Base-by-base conservation (phyloP, 345 rosid genomes). In the Murraya koenigii region DNA sequence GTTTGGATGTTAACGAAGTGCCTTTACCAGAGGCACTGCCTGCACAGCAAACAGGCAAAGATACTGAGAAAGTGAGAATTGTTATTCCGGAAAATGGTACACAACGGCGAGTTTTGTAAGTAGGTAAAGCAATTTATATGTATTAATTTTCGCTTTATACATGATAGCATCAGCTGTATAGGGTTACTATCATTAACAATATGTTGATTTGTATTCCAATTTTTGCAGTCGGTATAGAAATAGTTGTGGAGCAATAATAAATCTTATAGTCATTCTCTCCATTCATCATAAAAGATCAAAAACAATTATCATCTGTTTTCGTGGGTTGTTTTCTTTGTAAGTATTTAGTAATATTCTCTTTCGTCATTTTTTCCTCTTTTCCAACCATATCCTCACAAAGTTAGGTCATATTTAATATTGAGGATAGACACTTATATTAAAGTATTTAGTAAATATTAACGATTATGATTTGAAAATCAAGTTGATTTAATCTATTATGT, bases 341-440 rank as follows among this genome's bases (percentile, higher is more conserved):
- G 49, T 44, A 44, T 44, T 44, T 44, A 4, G 49, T 11, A 44
- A 44, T 44, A 11, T 44, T 41, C 4, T 41, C 49, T 41, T 0
- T 11, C 15, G 15, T 11, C 49, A 44, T 44, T 44, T 44, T 44
- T 13, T 13, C 3, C 11, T 44, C 49, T 44, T 44, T 11, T 13
- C 5, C 49, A 44, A 44, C 49, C 0, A 17, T 13, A 44, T 44
- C 17, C 11, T 3, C 49, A 44, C 49, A 44, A 13, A 44, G 17
- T 13, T 44, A 11, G 49, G 49, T 44, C 1, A 11, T 44, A 11
- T 44, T 44, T 44, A 2, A 0, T 13, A 13, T 13, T 13, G 13
- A 44, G 5, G 0, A 0, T 11, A 1, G 5, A 0, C 0, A 41
- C 0, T 0, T 44, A 0, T 13, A 13, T 0, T 3, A 11, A 41